These are phyloP conservation scores for Globisporangium ultimum DNA, from an alignment of 352 stramenopile species.

Conservation along the genomic window DNA sequence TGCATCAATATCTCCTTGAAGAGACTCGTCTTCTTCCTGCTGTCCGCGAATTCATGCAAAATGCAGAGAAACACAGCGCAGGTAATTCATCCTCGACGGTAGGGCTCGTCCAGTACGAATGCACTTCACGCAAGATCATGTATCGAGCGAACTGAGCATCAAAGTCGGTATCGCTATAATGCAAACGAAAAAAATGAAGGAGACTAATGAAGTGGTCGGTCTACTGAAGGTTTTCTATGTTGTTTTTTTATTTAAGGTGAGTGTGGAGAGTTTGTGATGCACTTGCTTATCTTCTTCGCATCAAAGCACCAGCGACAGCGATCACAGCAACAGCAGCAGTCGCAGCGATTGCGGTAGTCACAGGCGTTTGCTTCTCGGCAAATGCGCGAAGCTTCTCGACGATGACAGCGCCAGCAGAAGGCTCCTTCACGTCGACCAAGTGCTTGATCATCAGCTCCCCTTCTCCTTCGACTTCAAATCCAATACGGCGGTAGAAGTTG, in stretches of 20 bases:
- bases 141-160: background rate
- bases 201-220: background rate
- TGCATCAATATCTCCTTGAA: constrained; percentile 2
- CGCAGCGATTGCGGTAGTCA: background rate
- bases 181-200: too few relatives aligned
- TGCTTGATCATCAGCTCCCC: constrained; percentile 88
- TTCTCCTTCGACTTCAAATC: constrained; percentile 84
- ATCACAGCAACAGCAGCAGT: constrained; percentile 3
- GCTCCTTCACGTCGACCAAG: constrained; percentile 21
- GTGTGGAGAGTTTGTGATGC: too few relatives aligned
- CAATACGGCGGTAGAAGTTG: constrained; percentile 89
- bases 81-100: background rate
- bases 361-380: constrained; percentile 6
- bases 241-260: too few relatives aligned
- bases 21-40: background rate
- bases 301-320: constrained; percentile 7
- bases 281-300: constrained; percentile 7
- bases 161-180: too few relatives aligned
- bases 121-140: constrained; percentile 6
- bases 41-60: constrained; percentile 2
- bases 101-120: constrained; percentile 10
- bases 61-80: background rate
- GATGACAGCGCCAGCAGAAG: background rate
- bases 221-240: constrained; percentile 9
- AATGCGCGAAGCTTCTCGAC: constrained; percentile 9